phyloP scores from a whole-genome alignment of 2,329 filamentous ascomycete genomes.

The Thermothelomyces thermophilus region DNA sequence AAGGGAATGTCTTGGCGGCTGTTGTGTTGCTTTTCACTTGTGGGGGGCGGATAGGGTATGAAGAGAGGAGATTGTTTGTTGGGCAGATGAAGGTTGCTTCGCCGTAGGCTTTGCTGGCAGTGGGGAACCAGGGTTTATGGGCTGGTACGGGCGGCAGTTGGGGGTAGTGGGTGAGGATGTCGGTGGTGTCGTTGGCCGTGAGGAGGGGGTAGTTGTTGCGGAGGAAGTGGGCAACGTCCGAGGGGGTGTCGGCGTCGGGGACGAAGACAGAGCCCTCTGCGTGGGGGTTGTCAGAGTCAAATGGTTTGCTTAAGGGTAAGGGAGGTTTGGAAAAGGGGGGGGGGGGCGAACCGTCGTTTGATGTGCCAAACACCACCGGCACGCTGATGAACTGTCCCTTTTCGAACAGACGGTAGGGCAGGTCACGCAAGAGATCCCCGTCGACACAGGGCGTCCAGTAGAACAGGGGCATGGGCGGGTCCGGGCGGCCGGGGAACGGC shows the following conservation, averaged over 20 bases:
- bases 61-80: constrained; percentile 34
- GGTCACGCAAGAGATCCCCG: constrained; percentile 38
- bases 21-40: not conserved
- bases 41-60: constrained; percentile 18
- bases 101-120: constrained; percentile 37
- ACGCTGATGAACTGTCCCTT: constrained; percentile 37
- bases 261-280: constrained; percentile 43
- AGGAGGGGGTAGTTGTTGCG: constrained; percentile 43
- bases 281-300: not conserved
- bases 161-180: constrained; percentile 37
- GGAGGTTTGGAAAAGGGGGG: not conserved
- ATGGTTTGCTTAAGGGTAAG: not conserved
- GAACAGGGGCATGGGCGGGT: constrained; percentile 34
- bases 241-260: constrained; percentile 31
- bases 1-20: too few species aligned
- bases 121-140: constrained; percentile 40
- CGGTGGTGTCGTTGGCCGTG: constrained; percentile 29
- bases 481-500: constrained; percentile 34
- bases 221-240: constrained; percentile 36
- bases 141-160: constrained; percentile 28
- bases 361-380: constrained; percentile 40
- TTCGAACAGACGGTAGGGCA: constrained; percentile 36
- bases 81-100: constrained; percentile 43
- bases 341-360: constrained; percentile 33
- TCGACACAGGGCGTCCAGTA: constrained; percentile 48